phyloP scores from a whole-genome alignment of 352 stramenopile genomes.

The Globisporangium perplexum region DNA sequence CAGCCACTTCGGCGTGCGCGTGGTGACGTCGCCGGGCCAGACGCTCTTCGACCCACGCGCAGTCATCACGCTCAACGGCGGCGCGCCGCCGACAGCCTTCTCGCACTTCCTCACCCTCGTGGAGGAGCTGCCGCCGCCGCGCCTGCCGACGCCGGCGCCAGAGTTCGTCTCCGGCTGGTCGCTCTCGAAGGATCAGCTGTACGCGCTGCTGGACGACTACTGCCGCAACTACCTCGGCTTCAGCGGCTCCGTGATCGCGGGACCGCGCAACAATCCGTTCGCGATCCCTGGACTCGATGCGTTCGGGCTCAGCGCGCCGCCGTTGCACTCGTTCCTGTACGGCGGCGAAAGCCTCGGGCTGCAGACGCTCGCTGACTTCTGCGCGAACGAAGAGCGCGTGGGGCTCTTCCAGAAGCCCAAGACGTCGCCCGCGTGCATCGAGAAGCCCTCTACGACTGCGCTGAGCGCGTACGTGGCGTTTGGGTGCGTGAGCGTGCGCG shows the following conservation, averaged over 20 bases:
- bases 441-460: conserved; percentile 89
- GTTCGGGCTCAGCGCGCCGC: conserved; percentile 27
- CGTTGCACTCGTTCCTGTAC: conserved; percentile 38
- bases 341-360: conserved; percentile 54
- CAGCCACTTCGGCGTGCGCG: conserved; percentile 21
- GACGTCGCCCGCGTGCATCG: conserved; percentile 82
- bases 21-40: conserved; percentile 28
- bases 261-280: conserved; percentile 24
- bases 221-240: conserved; percentile 12
- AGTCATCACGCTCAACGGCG: conserved; percentile 44
- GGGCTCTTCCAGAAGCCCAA: conserved; percentile 95
- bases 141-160: conserved; percentile 32
- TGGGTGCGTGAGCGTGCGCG: conserved; percentile 83
- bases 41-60: conserved; percentile 59
- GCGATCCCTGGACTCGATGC: conserved; percentile 29
- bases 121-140: conserved; percentile 42
- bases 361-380: conserved; percentile 49
- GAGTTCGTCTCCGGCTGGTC: conserved; percentile 15
- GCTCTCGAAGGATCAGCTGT: conserved; percentile 23
- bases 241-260: conserved; percentile 19
- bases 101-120: conserved; percentile 51
- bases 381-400: conserved; percentile 59
- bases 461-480: conserved; percentile 91
- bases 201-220: conserved; percentile 23
- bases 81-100: conserved; percentile 37